These are phyloP conservation scores for Aspergillus brasiliensis DNA, from an alignment of 2,329 filamentous ascomycete species.

Conservation along the genomic window DNA sequence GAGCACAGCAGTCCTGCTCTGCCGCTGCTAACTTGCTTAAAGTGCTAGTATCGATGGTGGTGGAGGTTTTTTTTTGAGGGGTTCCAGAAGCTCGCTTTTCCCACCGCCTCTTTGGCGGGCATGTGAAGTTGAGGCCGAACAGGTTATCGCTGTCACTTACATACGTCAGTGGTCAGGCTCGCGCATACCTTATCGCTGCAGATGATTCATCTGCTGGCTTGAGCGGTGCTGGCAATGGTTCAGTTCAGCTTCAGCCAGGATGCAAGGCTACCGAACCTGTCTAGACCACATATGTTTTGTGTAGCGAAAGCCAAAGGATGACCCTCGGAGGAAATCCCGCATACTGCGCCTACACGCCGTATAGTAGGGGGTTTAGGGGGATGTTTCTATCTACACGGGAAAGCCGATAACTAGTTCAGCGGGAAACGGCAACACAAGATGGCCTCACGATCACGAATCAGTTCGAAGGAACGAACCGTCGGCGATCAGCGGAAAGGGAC, in stretches of 20 bases:
- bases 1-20: constrained; percentile 7
- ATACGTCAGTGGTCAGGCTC: constrained; percentile 2
- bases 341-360: not conserved
- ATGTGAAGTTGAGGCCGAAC: constrained; percentile 14
- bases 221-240: constrained; percentile 2
- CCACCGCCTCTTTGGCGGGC: constrained; percentile 3
- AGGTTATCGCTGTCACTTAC: constrained; percentile 8
- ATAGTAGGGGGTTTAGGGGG: too few species aligned
- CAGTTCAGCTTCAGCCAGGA: not conserved
- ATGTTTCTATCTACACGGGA: not conserved
- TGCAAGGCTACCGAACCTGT: constrained; percentile 5
- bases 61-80: not conserved
- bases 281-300: not conserved
- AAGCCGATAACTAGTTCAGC: constrained; percentile 9
- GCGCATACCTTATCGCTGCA: constrained; percentile 16
- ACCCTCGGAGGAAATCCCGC: not conserved
- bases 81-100: constrained; percentile 12
- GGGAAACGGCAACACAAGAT: not conserved
- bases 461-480: not conserved
- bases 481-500: constrained; percentile 7
- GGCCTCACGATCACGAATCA: not conserved
- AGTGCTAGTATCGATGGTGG: not conserved
- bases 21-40: too few species aligned
- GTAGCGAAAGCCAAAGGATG: not conserved
- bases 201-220: constrained; percentile 5